phyloP scores from a whole-genome alignment of 306 rosid species.

The Cajanus cajan region DNA sequence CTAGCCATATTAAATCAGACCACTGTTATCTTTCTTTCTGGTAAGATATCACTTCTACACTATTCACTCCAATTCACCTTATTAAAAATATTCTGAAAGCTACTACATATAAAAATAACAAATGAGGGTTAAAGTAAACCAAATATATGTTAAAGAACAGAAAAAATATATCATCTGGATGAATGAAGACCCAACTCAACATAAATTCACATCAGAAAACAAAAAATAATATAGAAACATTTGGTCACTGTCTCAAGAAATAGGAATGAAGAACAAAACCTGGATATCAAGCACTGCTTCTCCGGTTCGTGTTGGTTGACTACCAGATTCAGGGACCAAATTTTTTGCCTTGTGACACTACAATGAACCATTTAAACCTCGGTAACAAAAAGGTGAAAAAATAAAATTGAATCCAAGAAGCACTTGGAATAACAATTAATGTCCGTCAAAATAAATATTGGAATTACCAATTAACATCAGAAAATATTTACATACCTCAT shows the following conservation, averaged over 20 bases:
- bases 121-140: background rate
- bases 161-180: background rate
- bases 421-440: background rate
- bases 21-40: background rate
- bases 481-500: conserved; percentile 63
- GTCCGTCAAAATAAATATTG: conserved; percentile 6
- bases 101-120: background rate
- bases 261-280: conserved; percentile 52
- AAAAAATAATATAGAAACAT: background rate
- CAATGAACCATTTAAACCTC: conserved; percentile 58
- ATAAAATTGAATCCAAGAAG: conserved; percentile 37
- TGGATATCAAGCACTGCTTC: conserved; percentile 96
- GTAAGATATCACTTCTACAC: background rate
- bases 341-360: conserved; percentile 99
- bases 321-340: conserved; percentile 98
- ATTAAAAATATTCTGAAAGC: background rate
- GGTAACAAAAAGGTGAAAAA: conserved; percentile 41
- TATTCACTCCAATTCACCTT: background rate
- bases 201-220: background rate
- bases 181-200: background rate
- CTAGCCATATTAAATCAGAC: background rate
- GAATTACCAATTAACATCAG: conserved; percentile 22
- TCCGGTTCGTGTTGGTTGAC: conserved; percentile 99
- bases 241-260: conserved; percentile 8
- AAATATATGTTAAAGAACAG: background rate